A percentile compares a stretch with the other conserved stretches of the same genome.
Evolutionary conservation across 768 basidiomycete genomes (phyloP).

Genomic region (Psilocybe sp.): DNA sequence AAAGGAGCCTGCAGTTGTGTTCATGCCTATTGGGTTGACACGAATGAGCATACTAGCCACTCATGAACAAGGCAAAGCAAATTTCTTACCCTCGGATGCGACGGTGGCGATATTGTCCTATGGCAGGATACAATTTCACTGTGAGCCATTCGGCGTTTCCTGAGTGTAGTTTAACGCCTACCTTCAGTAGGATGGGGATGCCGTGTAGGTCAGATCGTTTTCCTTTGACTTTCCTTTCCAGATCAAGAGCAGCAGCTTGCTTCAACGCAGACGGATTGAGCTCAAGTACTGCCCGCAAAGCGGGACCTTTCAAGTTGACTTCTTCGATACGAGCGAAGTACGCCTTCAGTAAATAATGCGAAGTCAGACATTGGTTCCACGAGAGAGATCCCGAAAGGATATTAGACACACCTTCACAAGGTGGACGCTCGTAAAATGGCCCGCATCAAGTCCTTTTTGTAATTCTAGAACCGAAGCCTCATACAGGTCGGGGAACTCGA

Average conservation of each 20-base stretch:
- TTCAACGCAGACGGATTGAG: slow-evolving; percentile 49
- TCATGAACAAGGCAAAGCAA: background rate
- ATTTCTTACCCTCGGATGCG: slow-evolving; percentile 36
- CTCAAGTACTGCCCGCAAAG: slow-evolving; percentile 58
- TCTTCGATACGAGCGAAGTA: slow-evolving; percentile 67
- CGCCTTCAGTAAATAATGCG: slow-evolving; percentile 34
- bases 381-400: slow-evolving; percentile 1
- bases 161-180: slow-evolving; percentile 4
- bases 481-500: slow-evolving; percentile 52
- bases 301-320: slow-evolving; percentile 61
- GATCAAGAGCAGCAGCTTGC: slow-evolving; percentile 49
- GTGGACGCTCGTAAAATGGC: slow-evolving; percentile 56
- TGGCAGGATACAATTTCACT: background rate
- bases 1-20: slow-evolving; percentile 45
- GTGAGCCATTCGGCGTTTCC: background rate
- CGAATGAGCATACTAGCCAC: background rate
- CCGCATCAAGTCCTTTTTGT: slow-evolving; percentile 46
- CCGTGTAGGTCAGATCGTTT: slow-evolving; percentile 51
- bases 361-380: slow-evolving; percentile 3
- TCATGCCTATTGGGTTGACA: slow-evolving; percentile 30
- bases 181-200: slow-evolving; percentile 52
- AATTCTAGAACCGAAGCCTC: slow-evolving; percentile 57
- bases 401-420: slow-evolving; percentile 53
- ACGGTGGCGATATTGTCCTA: slow-evolving; percentile 49
- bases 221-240: slow-evolving; percentile 37